phyloP scores from a whole-genome alignment of 2,329 filamentous ascomycete species.

The Penicillium corylophilum region DNA sequence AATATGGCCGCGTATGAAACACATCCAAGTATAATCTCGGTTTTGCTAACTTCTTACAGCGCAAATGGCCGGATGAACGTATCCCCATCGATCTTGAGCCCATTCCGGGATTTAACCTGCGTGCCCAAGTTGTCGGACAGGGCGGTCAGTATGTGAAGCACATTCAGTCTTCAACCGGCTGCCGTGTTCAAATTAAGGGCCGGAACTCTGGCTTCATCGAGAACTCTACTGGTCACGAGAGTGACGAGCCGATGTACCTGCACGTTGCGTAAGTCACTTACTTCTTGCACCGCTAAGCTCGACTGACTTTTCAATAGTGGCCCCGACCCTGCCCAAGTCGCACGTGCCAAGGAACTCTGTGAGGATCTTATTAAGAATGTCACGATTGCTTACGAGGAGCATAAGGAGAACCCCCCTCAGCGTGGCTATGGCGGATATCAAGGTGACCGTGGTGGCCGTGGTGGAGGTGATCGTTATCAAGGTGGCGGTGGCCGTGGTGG shows the following conservation, averaged over 20 bases:
- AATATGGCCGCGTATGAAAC: slow-evolving; percentile 72
- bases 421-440: slow-evolving; percentile 60
- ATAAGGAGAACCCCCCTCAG: slow-evolving; percentile 75
- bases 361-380: slow-evolving; percentile 85
- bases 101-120: slow-evolving; percentile 89
- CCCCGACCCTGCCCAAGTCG: slow-evolving; percentile 81
- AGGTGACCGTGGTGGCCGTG: slow-evolving; percentile 33
- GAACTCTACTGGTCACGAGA: slow-evolving; percentile 80
- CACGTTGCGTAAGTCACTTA: slow-evolving; percentile 71
- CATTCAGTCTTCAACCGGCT: slow-evolving; percentile 92
- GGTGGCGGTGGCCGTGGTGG: slow-evolving; percentile 30
- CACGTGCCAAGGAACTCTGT: slow-evolving; percentile 83
- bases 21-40: background rate
- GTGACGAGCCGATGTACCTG: slow-evolving; percentile 93
- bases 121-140: slow-evolving; percentile 92
- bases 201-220: slow-evolving; percentile 94
- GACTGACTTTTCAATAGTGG: slow-evolving; percentile 51
- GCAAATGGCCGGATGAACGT: slow-evolving; percentile 98
- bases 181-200: slow-evolving; percentile 97
- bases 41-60: slow-evolving; percentile 52
- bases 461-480: slow-evolving; percentile 32
- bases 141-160: slow-evolving; percentile 96
- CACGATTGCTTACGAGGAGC: slow-evolving; percentile 82
- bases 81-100: slow-evolving; percentile 90
- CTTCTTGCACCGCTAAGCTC: background rate